A percentile compares a stretch with the other conserved stretches of the same genome.
phyloP scores from a whole-genome alignment of 2,329 filamentous ascomycete species.

The Fusarium zealandicum region DNA sequence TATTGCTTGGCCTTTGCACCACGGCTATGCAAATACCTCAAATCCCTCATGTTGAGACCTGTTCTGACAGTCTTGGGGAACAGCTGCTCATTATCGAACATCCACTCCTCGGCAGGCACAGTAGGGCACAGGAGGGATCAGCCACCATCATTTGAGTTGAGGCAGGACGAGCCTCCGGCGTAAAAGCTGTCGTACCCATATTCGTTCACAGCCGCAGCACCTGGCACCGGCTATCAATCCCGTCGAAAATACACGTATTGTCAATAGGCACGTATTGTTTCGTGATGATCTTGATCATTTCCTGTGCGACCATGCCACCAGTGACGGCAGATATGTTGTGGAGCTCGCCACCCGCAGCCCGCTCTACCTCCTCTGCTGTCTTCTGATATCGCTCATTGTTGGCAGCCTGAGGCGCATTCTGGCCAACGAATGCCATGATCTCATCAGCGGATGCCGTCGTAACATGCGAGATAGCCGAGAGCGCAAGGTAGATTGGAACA shows the following conservation, averaged over 20 bases:
- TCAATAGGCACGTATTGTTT: slow-evolving; percentile 76
- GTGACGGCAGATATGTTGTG: slow-evolving; percentile 90
- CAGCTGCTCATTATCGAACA: no score
- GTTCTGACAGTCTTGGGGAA: no score
- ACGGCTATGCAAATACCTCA: not conserved
- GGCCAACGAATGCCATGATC: slow-evolving; percentile 58
- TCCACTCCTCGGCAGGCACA: no score
- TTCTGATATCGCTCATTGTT: slow-evolving; percentile 59
- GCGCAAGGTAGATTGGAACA: slow-evolving; percentile 72
- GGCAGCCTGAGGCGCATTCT: slow-evolving; percentile 55
- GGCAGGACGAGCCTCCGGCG: no score
- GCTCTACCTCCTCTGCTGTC: slow-evolving; percentile 71
- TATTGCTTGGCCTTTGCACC: not conserved
- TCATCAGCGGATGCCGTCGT: slow-evolving; percentile 56
- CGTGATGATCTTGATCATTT: slow-evolving; percentile 88
- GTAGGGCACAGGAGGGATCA: no score
- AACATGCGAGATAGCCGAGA: slow-evolving; percentile 61
- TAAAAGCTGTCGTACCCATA: no score
- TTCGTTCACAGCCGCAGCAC: slow-evolving; percentile 58
- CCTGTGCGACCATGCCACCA: slow-evolving; percentile 95
- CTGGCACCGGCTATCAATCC: slow-evolving; percentile 68
- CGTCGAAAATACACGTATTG: slow-evolving; percentile 75
- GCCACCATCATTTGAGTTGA: no score
- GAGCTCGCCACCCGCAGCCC: slow-evolving; percentile 83
- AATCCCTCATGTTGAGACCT: not conserved